These are phyloP conservation scores for Aspergillus sp. DNA, from an alignment of 2,329 filamentous ascomycete species.

Conservation along the genomic window DNA sequence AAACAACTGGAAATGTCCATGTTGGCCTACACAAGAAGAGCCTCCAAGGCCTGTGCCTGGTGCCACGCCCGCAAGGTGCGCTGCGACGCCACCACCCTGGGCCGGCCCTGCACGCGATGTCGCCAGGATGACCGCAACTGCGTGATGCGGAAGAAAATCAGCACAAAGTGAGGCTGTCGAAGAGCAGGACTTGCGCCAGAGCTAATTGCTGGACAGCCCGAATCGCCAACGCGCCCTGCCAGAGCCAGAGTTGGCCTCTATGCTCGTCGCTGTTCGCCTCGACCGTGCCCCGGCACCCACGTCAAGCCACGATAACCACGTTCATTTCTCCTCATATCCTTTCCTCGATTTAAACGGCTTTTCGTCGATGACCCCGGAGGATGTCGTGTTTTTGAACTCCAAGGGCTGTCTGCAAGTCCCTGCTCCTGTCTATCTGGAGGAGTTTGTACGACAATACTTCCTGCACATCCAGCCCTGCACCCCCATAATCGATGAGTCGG, in stretches of 20 bases:
- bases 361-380: not conserved
- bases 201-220: no score
- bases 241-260: not conserved
- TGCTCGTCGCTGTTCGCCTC: not conserved
- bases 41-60: slow-evolving; percentile 6
- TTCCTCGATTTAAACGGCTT: slow-evolving; percentile 2
- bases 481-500: slow-evolving; percentile 2
- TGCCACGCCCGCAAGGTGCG: slow-evolving; percentile 9
- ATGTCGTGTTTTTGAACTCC: not conserved
- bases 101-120: slow-evolving; percentile 6
- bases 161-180: no score
- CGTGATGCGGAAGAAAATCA: no score
- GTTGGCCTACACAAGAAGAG: not conserved
- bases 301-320: no score
- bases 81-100: slow-evolving; percentile 5
- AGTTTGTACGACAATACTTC: slow-evolving; percentile 6
- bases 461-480: slow-evolving; percentile 9
- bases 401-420: slow-evolving; percentile 5
- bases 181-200: no score
- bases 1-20: no score
- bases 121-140: not conserved
- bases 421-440: not conserved
- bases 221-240: no score
- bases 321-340: not conserved
- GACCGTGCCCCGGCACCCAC: not conserved